Conservation (phyloP, 352 stramenopile species). For the Globisporangium iwayamae region DNA sequence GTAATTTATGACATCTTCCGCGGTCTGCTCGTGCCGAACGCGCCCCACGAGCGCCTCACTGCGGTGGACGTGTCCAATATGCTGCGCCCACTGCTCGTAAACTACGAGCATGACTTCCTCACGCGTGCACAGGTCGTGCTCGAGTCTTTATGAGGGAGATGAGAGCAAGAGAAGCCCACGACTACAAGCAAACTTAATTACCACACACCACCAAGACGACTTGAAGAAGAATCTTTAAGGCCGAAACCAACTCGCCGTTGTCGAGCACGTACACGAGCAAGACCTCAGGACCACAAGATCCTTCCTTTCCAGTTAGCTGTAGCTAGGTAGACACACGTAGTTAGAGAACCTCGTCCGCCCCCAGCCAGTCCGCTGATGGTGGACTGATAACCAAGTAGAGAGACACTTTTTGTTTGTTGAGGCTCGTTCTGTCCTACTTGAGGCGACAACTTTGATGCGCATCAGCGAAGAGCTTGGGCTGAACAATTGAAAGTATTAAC, state of each 20-base stretch:
- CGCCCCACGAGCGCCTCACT: conserved; percentile 50
- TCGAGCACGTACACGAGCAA: too few species aligned
- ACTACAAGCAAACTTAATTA: too few species aligned
- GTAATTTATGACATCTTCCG: conserved; percentile 75
- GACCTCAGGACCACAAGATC: too few species aligned
- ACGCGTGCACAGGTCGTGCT: conserved; percentile 46
- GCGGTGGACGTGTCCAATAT: conserved; percentile 45
- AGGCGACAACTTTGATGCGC: background rate
- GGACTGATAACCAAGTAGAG: background rate
- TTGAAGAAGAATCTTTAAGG: too few species aligned
- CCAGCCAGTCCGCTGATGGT: background rate
- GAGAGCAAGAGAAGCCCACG: too few species aligned
- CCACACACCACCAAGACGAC: too few species aligned
- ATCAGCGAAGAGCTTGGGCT: background rate
- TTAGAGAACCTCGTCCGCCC: too few species aligned
- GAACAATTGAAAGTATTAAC: background rate
- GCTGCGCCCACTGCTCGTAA: conserved; percentile 51
- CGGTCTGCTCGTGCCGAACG: conserved; percentile 47
- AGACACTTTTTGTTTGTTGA: background rate
- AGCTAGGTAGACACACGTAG: too few species aligned
- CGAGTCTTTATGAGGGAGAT: conserved; percentile 23
- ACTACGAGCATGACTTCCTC: conserved; percentile 61
- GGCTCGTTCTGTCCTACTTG: background rate
- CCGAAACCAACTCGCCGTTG: too few species aligned
- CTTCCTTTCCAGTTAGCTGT: too few species aligned